These are phyloP conservation scores for Oryza longistaminata DNA, from an alignment of 176 grass and related monocot species.

Conservation along the genomic window DNA sequence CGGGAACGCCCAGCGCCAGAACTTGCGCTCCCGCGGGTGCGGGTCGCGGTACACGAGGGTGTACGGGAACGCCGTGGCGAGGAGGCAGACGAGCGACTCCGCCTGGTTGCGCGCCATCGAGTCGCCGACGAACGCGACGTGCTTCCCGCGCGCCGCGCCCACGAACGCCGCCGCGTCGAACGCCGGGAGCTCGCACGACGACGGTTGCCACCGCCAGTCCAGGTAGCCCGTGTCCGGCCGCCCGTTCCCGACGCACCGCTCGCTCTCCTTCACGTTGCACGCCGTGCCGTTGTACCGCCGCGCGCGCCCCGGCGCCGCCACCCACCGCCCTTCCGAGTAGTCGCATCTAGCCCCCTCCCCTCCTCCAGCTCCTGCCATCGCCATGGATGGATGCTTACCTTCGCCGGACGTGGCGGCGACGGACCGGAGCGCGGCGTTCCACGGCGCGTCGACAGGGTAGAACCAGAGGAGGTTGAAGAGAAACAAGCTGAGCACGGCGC, in stretches of 20 bases:
- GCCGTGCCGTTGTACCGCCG: constrained; percentile 45
- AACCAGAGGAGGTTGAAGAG: neutral
- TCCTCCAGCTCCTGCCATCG: too few relatives aligned
- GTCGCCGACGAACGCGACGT: constrained; percentile 62
- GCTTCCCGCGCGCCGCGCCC: constrained; percentile 37
- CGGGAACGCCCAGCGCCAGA: constrained; percentile 46
- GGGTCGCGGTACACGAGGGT: constrained; percentile 1
- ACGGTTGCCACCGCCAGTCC: constrained; percentile 54
- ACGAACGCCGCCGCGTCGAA: constrained; percentile 51
- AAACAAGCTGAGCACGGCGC: neutral
- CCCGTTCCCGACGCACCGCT: constrained; percentile 44
- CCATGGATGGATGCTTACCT: neutral
- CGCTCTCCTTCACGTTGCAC: constrained; percentile 30
- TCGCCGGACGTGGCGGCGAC: neutral
- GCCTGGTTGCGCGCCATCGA: constrained; percentile 63
- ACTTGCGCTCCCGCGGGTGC: neutral
- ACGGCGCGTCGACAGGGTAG: neutral
- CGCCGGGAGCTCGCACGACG: constrained; percentile 41
- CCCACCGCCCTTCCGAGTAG: constrained; percentile 44
- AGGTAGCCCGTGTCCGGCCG: constrained; percentile 49
- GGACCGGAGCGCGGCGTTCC: neutral
- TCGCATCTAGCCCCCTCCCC: neutral
- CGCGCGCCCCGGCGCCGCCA: constrained; percentile 8
- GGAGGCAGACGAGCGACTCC: constrained; percentile 66
- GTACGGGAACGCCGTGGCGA: neutral